Evolutionary conservation across 2,329 filamentous ascomycete genomes (phyloP), one percentile per base, ranked within the genome.

Genomic region (Cytospora piceae): DNA sequence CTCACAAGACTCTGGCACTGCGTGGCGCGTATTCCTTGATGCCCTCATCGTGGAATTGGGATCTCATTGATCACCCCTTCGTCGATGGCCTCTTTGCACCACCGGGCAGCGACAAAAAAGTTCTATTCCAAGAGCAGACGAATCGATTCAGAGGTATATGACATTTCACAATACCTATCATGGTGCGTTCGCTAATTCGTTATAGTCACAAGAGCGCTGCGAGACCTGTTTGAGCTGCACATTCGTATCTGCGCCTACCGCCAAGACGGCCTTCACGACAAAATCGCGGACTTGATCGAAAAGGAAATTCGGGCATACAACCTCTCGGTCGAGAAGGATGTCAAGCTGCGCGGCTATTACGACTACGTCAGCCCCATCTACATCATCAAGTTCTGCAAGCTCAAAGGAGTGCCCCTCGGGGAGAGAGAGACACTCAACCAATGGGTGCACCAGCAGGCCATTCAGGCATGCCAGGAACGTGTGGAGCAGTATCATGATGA

Each of bases 1-100:
- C 77, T 24, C 75, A 77, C 69, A 74, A 73, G 53, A 70, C 77
- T 57, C 69, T 77, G 27, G 73, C 72, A 20, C 72, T 78, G 65
- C 74, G 75, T 54, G 76, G 76, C 2, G 68, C 72, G 37, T 74
- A 77, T 61, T 75, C 76, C 5, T 72, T 78, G 69, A 70, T 78
- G 60, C 73, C 74, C 14, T 73, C 72, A 3, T 69, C 67, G 15
- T 77, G 76, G 76, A 67, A 65, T 39, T 65, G 73, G 61, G 72
- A 74, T 65, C 75, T 77, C 62, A 69, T 71, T 59, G 76, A 75
- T 57, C 74, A 76, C 67, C 74, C 75, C 2, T 69, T 77, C 65
- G 72, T 73, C 8, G 71, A 72, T 9, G 68, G 72, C 24, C 71
- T 78, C 22, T 78, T 77, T 65, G 72, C 74, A 12, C 71, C 72